Base-by-base conservation (phyloP, 495 filamentous ascomycete species). In the Neurospora sp. region DNA sequence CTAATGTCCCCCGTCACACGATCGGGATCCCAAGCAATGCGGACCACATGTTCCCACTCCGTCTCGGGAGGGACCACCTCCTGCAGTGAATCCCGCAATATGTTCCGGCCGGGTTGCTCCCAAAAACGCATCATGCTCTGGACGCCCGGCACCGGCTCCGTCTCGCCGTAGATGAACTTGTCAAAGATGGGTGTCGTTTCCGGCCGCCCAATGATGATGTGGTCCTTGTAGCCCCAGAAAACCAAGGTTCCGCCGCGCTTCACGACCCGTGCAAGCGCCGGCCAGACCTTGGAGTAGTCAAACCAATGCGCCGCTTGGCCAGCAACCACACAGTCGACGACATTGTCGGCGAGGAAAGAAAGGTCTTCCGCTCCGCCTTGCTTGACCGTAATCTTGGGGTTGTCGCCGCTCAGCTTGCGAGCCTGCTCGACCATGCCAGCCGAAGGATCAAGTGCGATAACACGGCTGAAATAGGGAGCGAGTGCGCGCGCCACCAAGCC, bases 281-380 rank as follows among this genome's bases (percentile, higher is more conserved):
- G 82, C 85, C 88, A 91, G 10, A 86, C 82, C 27, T 79, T 79
- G 11, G 70, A 42, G 74, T 86, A 86, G 73, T 90, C 83, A 77
- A 92, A 91, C 90, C 89, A 92, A 77, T 91, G 89, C 75, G 88
- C 90, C 18, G 89, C 88, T 75, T 92, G 88, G 5, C 85, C 90
- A 6, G 89, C 84, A 11, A 89, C 85, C 6, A 86, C 85, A 78
- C 88, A 83, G 75, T 91, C 90, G 10, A 89, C 79, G 5, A 76
- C 82, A 9, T 77, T 79, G 66, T 88, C 85, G 8, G 77, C 41
- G 4, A 90, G 54, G 74, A 84, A 88, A 5, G 79, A 76, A 9
- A 90, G 76, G 66, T 85, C 79, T 73, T 92, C 89, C 1, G 89
- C 87, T 0, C 79, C 74, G 12, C 83, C 83, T 40, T 82, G 76